These are phyloP conservation scores for Anacardium occidentale DNA, from an alignment of 345 rosid genomes.

Conservation along the genomic window DNA sequence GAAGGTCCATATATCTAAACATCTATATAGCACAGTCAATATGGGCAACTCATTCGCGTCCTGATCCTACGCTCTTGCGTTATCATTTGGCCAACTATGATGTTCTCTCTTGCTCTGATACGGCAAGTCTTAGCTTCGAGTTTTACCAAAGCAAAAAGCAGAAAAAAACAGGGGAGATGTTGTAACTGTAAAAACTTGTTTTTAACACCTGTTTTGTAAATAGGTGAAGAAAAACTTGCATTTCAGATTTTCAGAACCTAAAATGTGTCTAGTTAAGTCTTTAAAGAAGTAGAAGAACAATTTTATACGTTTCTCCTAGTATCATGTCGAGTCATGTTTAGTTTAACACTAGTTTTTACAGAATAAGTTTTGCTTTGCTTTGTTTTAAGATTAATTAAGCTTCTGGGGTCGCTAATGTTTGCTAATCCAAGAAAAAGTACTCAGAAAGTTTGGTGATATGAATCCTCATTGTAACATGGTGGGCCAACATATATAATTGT, in stretches of 20 bases:
- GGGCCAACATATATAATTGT: no score
- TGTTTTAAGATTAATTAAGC: no score
- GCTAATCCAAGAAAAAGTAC: neutral
- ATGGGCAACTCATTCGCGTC: neutral
- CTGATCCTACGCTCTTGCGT: neutral
- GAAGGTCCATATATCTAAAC: no score
- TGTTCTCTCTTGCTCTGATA: neutral
- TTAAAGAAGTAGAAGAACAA: neutral
- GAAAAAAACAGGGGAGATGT: neutral
- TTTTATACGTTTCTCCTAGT: no score
- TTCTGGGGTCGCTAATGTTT: neutral
- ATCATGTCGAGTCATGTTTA: no score
- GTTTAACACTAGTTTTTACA: no score
- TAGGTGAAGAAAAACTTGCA: neutral
- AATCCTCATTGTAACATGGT: no score
- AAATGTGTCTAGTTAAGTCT: neutral
- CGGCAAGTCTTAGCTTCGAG: neutral
- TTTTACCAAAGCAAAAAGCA: neutral
- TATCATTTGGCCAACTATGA: no score
- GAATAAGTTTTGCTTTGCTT: no score
- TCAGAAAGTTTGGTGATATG: neutral
- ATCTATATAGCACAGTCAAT: neutral
- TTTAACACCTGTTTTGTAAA: no score
- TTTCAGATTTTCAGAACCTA: neutral
- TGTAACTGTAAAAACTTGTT: neutral